Evolutionary conservation across 108 stramenopile genomes (phyloP).

Genomic region (Skeletonema potamos): DNA sequence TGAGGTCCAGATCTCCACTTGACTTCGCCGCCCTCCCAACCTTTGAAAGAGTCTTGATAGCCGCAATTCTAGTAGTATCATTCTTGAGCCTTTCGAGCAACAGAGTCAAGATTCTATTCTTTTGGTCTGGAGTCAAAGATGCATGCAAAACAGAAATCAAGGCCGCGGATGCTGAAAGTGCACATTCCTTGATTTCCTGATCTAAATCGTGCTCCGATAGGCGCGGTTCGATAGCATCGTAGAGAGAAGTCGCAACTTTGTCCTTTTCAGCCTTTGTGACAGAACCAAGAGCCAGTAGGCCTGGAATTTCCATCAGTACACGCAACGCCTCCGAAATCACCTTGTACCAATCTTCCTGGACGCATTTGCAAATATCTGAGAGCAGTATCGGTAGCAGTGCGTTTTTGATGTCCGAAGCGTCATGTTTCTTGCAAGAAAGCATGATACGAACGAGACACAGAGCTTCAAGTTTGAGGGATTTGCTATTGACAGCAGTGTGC

Average conservation of each 20-base stretch:
- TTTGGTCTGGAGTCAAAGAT: constrained; percentile 56
- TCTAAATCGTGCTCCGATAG: constrained; percentile 94
- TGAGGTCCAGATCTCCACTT: constrained; percentile 59
- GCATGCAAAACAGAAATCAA: constrained; percentile 61
- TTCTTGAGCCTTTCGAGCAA: constrained; percentile 90
- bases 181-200: constrained; percentile 97
- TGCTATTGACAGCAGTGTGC: constrained; percentile 60
- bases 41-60: constrained; percentile 83
- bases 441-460: constrained; percentile 77
- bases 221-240: constrained; percentile 86
- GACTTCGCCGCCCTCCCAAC: constrained; percentile 66
- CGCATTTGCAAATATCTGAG: constrained; percentile 69
- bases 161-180: constrained; percentile 64
- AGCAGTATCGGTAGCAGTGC: constrained; percentile 54
- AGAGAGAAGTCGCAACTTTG: constrained; percentile 69
- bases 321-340: constrained; percentile 92
- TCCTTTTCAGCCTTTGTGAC: constrained; percentile 44
- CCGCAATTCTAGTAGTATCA: constrained; percentile 92
- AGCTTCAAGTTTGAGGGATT: constrained; percentile 92
- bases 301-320: constrained; percentile 77
- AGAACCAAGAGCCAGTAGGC: constrained; percentile 53
- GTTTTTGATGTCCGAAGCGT: constrained; percentile 54
- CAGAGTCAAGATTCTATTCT: constrained; percentile 60
- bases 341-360: constrained; percentile 97
- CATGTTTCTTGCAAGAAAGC: constrained; percentile 58